Evolutionary conservation across 768 basidiomycete genomes (phyloP).

Genomic region (Mycena galericulata): DNA sequence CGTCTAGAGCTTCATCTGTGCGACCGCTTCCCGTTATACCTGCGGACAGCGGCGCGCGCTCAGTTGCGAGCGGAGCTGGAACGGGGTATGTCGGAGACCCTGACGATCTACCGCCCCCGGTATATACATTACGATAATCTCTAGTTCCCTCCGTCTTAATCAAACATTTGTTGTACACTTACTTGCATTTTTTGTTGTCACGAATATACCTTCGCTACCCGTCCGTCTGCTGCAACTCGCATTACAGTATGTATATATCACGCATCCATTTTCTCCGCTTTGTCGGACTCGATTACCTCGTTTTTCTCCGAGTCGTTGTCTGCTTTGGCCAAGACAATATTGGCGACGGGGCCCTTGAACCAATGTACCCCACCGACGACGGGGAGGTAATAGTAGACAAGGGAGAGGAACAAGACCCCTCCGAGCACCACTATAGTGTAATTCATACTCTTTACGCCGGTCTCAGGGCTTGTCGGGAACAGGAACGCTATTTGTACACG

Average conservation of each 20-base stretch:
- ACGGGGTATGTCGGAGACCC: conserved; percentile 1
- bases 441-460: conserved; percentile 63
- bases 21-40: conserved; percentile 35
- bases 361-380: conserved; percentile 47
- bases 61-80: background rate
- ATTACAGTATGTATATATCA: background rate
- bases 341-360: conserved; percentile 39
- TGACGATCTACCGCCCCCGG: conserved; percentile 22
- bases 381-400: conserved; percentile 71
- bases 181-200: background rate
- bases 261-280: background rate
- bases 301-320: conserved; percentile 7
- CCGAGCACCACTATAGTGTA: conserved; percentile 71
- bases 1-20: conserved; percentile 18
- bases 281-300: conserved; percentile 2
- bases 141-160: conserved; percentile 6
- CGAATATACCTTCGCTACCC: background rate
- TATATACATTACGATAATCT: conserved; percentile 33
- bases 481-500: conserved; percentile 52
- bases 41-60: background rate
- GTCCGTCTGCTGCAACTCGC: background rate
- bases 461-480: conserved; percentile 62
- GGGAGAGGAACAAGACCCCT: conserved; percentile 61
- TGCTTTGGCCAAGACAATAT: conserved; percentile 10
- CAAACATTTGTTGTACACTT: conserved; percentile 13